Percentiles rank a stretch among this genome's conserved stretches.
phyloP scores from a whole-genome alignment of 1,284 basidiomycete genomes.

The Pascua sp. region DNA sequence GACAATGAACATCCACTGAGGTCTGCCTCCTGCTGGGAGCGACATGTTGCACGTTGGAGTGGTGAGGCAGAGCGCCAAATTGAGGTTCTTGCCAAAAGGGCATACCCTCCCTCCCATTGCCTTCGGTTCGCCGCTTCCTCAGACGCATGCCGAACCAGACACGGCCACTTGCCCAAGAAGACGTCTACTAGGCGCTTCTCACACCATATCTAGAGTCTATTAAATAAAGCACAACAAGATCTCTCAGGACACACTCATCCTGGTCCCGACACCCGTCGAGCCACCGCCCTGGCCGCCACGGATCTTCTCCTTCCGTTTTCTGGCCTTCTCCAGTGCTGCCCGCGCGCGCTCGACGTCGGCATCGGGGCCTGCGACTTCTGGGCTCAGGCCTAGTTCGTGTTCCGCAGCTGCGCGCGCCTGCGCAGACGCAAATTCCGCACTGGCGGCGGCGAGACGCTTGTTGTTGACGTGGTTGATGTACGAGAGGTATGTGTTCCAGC shows the following conservation, averaged over 20 bases:
- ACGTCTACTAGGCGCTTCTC: too few relatives aligned
- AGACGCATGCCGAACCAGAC: too few relatives aligned
- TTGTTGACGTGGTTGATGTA: constrained; percentile 44
- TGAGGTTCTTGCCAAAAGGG: too few relatives aligned
- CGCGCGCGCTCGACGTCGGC: constrained; percentile 20
- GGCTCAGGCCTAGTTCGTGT: neutral
- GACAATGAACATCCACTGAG: too few relatives aligned
- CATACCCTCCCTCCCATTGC: too few relatives aligned
- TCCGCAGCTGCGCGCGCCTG: constrained; percentile 20
- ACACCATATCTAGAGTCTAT: too few relatives aligned
- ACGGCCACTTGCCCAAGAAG: too few relatives aligned
- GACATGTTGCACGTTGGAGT: too few relatives aligned
- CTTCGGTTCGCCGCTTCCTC: too few relatives aligned
- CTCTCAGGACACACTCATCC: constrained; percentile 21
- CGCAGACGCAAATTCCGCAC: constrained; percentile 17
- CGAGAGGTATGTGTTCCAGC: constrained; percentile 58
- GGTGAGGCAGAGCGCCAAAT: too few relatives aligned
- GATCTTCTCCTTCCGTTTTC: constrained; percentile 23
- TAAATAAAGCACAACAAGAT: too few relatives aligned
- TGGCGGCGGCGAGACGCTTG: constrained; percentile 22
- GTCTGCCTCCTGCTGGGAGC: too few relatives aligned
- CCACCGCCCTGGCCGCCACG: constrained; percentile 31
- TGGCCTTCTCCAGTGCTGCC: constrained; percentile 19
- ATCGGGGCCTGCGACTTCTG: neutral
- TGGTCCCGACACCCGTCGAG: constrained; percentile 31